Evolutionary conservation across 2,329 filamentous ascomycete genomes (phyloP), one percentile per base, ranked within the genome.

Genomic region (Scytalidium lignicola): DNA sequence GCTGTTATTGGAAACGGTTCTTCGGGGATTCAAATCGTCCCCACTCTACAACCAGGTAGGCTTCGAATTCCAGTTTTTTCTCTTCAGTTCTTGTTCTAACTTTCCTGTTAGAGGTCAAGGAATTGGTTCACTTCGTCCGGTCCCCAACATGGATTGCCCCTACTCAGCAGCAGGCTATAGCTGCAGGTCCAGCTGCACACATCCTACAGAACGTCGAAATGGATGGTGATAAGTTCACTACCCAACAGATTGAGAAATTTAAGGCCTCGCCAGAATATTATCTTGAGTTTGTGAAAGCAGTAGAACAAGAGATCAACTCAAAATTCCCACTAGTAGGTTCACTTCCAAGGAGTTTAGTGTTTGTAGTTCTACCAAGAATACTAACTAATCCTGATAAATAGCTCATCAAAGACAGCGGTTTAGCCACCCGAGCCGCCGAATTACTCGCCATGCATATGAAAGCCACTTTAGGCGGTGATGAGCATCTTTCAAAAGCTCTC

Each of bases 1-100:
- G 75, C 72, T 2, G 66, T 80, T 18, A 76, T 80, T 45, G 77
- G 77, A 13, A 78, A 77, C 46, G 77, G 77, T 6, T 71, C 75
- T 21, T 78, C 74, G 0, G 77, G 74, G 1, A 69, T 79, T n/a
- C 78, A 80, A 51, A 65, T 81, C 20, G 58, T 79, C 8, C 73
- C 76, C 1, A 68, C 71, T 23, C 71, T 80, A n/a, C 71, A 73
- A 44, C 66, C 67, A 55, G 61, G 70, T 74, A 53, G 55, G 65
- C 15, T 5, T 47, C 44, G 21, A 41, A 29, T 41, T 8, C 40
- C 18, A 10, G 10, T 26, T 43, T 29, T 12, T 17, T 17, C 12
- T 12, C 18, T 43, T 10, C 7, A 42, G 42, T 48, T 39, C 54
- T 55, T 20, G 54, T 46, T 15, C 5, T 9, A 8, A 37, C 32